Base-by-base conservation (phyloP, 73 alveolate species). In the Loxodes magnus region DNA sequence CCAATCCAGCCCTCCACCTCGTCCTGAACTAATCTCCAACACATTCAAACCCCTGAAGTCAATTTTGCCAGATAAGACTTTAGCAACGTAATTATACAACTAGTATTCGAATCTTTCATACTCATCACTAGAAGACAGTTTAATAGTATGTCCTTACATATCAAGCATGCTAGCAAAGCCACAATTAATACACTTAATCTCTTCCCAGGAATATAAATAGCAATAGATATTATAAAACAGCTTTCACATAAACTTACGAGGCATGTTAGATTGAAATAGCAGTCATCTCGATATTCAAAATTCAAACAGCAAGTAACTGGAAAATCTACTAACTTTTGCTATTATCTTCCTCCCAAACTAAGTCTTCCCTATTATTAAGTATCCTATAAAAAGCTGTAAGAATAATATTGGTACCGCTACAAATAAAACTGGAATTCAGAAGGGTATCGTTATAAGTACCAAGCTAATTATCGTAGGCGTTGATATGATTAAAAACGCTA, bases 1-100 rank as follows among this genome's bases (percentile, higher is more conserved):
- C 73, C 76, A 79, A 39, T 65, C 25, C 19, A 84, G 67, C 12
- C 96, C 92, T 23, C 96, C 96, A 20, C 96, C 96, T 67, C 96
- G 51, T 10, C 96, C 96, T 22, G 90, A 74, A n/a, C 96, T 90
- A 23, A 79, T 69, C 41, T 84, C 96, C n/a, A 84, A 34, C 4
- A 84, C 50, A 20, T 58, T 74, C 43, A 67, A 56, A 1, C 86
- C 92, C 31, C 51, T 35, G 43, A 84, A 35, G 42, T 56, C 60
- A 33, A 46, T 57, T 22, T 55, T 30, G 16, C 51, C 51, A 26
- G 56, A 61, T 15, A 43, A 19, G 25, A 55, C 62, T 42, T 77
- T 42, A 4, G 87, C 73, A 14, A 74, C 64, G 54, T 43, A 68
- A 44, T 82, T 68, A 60, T 83, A 83, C 9, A 83, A 66, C 53